A percentile compares a stretch with the other conserved stretches of the same genome.
Conservation (phyloP, 345 rosid genomes). For the Eucalyptus caleyi region DNA sequence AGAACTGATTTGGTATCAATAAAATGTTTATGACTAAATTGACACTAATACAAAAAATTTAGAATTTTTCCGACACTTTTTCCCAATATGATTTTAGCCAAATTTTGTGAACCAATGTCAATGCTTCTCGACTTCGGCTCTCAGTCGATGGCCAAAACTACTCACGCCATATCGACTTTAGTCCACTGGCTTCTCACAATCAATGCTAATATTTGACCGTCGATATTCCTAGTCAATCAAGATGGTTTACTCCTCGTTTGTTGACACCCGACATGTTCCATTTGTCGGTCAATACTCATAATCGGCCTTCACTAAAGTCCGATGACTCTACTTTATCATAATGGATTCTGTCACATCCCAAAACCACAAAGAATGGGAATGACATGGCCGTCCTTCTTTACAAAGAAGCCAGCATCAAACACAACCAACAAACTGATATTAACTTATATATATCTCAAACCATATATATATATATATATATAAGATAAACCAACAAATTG, state of each 20-base stretch:
- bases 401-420: no score
- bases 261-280: background rate
- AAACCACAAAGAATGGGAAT: no score
- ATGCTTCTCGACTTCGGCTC: background rate
- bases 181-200: background rate
- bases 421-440: no score
- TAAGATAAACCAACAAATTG: no score
- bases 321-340: background rate
- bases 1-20: fast-evolving
- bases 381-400: no score
- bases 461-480: no score
- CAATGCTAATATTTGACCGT: background rate
- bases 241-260: background rate
- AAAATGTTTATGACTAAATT: no score
- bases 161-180: background rate
- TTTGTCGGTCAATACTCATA: background rate
- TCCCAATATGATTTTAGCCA: background rate
- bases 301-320: background rate
- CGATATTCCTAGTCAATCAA: background rate
- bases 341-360: no score
- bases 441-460: no score
- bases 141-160: background rate
- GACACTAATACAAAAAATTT: fast-evolving
- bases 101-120: background rate
- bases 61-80: fast-evolving